Conservation (phyloP, 495 filamentous ascomycete genomes). For the Neurospora terricola region DNA sequence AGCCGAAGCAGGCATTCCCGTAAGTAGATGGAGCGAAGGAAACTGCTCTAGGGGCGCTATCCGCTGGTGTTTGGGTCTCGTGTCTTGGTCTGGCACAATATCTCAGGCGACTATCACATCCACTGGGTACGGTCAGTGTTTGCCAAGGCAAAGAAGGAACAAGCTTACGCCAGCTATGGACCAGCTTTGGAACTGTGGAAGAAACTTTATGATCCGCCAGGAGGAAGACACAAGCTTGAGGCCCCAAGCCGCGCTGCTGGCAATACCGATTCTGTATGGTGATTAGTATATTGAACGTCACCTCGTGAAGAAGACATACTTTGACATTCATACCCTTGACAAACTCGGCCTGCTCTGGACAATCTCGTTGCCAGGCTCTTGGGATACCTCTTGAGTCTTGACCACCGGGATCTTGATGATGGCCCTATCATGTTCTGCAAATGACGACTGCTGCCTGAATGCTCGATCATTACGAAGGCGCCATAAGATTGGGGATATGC, state of each 20-base stretch:
- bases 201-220: not conserved
- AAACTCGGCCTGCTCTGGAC: not conserved
- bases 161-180: not conserved
- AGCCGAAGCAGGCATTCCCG: not conserved
- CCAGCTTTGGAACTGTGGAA: not conserved
- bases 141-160: not conserved
- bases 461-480: not conserved
- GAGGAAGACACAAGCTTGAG: not conserved
- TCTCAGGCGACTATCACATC: not conserved
- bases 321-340: not conserved
- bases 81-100: not conserved
- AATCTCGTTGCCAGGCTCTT: not conserved
- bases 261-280: not conserved
- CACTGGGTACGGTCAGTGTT: not conserved
- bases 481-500: not conserved
- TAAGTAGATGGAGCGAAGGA: not conserved
- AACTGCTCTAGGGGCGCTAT: not conserved
- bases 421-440: not conserved
- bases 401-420: not conserved
- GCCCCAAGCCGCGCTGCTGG: not conserved
- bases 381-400: not conserved
- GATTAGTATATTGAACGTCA: not conserved
- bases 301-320: not conserved
- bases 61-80: not conserved
- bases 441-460: not conserved